Evolutionary conservation across 108 stramenopile species (phyloP).

Genomic region (Skeletonema menzelii): DNA sequence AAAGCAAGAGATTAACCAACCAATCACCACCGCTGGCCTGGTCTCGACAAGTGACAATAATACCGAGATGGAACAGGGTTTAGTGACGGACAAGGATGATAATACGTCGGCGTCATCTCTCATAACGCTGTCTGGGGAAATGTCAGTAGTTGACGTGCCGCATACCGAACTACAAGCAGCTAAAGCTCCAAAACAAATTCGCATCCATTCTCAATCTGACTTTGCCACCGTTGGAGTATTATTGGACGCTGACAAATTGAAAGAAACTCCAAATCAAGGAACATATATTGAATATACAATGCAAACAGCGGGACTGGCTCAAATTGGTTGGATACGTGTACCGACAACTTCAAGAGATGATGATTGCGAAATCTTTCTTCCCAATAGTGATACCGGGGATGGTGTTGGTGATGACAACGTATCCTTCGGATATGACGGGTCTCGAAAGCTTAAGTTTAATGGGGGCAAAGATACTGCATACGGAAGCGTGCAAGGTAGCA

Average conservation of each 20-base stretch:
- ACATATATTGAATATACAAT: conserved; percentile 77
- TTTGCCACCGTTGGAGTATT: conserved; percentile 77
- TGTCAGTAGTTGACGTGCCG: conserved; percentile 44
- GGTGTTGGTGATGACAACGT: conserved; percentile 80
- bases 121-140: conserved; percentile 73
- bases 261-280: conserved; percentile 1
- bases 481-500: conserved; percentile 2
- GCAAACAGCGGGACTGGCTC: conserved; percentile 71
- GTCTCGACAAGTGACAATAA: not conserved
- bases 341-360: conserved; percentile 3
- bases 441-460: conserved; percentile 67
- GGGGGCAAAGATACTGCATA: conserved; percentile 59
- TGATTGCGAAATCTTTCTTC: conserved; percentile 38
- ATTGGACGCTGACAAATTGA: conserved; percentile 39
- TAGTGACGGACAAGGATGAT: not conserved
- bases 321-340: conserved; percentile 75
- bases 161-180: not conserved
- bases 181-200: conserved; percentile 11
- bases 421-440: conserved; percentile 80
- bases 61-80: not conserved
- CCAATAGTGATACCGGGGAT: conserved; percentile 80
- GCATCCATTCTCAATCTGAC: conserved; percentile 81
- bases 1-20: conserved; percentile 30
- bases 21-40: not conserved
- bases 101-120: conserved; percentile 29